Base-by-base conservation (phyloP, 2,329 filamentous ascomycete species). In the Kalmusia sp. region DNA sequence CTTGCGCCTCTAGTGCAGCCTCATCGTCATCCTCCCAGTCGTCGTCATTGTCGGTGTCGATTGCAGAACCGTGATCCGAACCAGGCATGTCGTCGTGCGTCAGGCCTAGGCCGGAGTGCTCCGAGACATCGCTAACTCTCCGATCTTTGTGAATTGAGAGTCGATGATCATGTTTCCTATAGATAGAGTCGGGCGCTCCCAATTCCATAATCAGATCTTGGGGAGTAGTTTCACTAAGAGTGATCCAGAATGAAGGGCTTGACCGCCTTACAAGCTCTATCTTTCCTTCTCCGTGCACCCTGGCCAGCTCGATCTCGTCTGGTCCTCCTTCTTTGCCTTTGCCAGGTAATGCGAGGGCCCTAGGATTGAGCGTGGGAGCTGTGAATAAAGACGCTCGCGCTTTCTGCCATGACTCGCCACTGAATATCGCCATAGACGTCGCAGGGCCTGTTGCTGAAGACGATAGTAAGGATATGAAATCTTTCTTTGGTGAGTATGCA, bases 111-210 rank as follows among this genome's bases (percentile, higher is more conserved):
- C 65, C 62, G 9, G 69, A 73, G 27, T 63, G 57, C n/a, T 74
- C 70, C 4, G 71, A 73, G 7, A 68, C 67, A 39, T 74, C 71
- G 25, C 71, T 74, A 6, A 63, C 63, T 45, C 69, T 65, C 17
- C 71, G 63, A n/a, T 74, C 69, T 41, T 74, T 74, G 53, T 96
- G 93, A 47, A 96, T 95, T 11, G 91, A 90, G 77, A 97, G 89
- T 43, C 91, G 86, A 70, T 92, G 88, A 70, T 96, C 92, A 66
- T 90, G 91, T 76, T 96, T 96, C 58, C 90, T 86, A 74, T 97
- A 97, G 38, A 96, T 96, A 17, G 93, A 91, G 71, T 97, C 93
- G 1, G 95, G 95, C 4, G 95, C 92, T 0, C 95, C 95, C 6
- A 99, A 83, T 67, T 96, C 93, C 52, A 91, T 89, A 17, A 98